Conservation (phyloP, 768 basidiomycete species). For the Collybia nuda region DNA sequence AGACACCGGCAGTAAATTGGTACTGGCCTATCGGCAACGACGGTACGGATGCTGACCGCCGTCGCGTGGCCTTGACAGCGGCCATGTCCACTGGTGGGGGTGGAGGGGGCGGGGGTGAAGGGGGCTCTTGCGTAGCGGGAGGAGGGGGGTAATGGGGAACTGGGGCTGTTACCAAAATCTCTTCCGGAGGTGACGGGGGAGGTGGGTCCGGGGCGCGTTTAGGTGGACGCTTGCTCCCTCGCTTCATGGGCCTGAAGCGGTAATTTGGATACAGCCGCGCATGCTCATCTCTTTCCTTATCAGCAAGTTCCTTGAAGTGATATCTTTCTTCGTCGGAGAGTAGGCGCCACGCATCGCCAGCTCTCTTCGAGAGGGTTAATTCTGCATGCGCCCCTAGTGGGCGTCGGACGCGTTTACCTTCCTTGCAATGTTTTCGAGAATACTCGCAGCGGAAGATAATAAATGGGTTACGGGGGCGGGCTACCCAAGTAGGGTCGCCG, state of each 20-base stretch:
- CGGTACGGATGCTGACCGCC: conserved; percentile 33
- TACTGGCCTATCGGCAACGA: conserved; percentile 16
- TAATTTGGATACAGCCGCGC: conserved; percentile 59
- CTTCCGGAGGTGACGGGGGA: not conserved
- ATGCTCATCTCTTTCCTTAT: conserved; percentile 56
- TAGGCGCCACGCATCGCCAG: conserved; percentile 72
- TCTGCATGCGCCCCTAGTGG: conserved; percentile 35
- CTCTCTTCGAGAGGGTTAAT: conserved; percentile 73
- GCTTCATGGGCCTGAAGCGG: conserved; percentile 58
- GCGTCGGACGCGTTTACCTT: conserved; percentile 32
- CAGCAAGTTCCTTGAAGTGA: conserved; percentile 53
- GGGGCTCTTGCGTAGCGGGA: not conserved
- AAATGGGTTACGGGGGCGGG: conserved; percentile 69
- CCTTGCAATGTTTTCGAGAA: conserved; percentile 42
- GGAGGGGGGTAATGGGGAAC: conserved; percentile 8
- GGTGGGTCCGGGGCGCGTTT: conserved; percentile 13
- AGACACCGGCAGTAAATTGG: conserved; percentile 3
- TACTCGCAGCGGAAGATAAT: conserved; percentile 75
- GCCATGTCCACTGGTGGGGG: conserved; percentile 13
- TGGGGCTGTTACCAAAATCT: not conserved
- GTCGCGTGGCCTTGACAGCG: conserved; percentile 21
- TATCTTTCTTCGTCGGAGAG: conserved; percentile 47
- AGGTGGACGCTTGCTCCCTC: conserved; percentile 26
- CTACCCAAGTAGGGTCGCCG: conserved; percentile 57
- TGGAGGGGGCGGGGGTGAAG: conserved; percentile 1